phyloP scores from a whole-genome alignment of 495 filamentous ascomycete genomes.

The Talaromyces adpressus region DNA sequence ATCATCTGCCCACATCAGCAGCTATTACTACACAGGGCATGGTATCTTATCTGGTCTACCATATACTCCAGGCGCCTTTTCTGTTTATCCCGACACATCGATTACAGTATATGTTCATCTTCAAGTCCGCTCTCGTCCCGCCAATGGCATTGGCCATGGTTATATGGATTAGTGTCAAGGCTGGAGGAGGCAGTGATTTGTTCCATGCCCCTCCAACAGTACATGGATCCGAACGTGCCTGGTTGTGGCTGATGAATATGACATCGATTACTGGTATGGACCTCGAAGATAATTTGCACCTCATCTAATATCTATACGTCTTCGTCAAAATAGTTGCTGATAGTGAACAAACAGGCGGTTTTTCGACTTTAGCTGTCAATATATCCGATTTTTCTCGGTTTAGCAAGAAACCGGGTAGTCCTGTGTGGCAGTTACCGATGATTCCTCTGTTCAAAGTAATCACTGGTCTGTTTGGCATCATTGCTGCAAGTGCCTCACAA shows the following conservation, averaged over 20 bases:
- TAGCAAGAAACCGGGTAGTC: conserved; percentile 39
- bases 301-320: too few relatives aligned
- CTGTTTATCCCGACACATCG: conserved; percentile 42
- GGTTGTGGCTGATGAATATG: conserved; percentile 15
- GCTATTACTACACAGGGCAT: conserved; percentile 45
- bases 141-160: conserved; percentile 11
- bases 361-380: conserved; percentile 36
- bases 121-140: conserved; percentile 37
- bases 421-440: conserved; percentile 48
- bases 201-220: conserved; percentile 11
- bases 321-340: neutral
- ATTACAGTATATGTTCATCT: conserved; percentile 43
- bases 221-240: conserved; percentile 11
- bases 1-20: conserved; percentile 38
- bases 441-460: conserved; percentile 52
- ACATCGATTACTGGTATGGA: conserved; percentile 12
- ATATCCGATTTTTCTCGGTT: conserved; percentile 58
- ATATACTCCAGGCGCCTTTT: conserved; percentile 40
- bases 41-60: conserved; percentile 41
- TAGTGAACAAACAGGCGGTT: conserved; percentile 7
- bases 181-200: conserved; percentile 7
- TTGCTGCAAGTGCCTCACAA: conserved; percentile 41
- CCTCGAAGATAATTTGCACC: neutral
- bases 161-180: conserved; percentile 4
- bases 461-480: conserved; percentile 42